Percentiles rank a stretch among this genome's conserved stretches.
Evolutionary conservation across 306 rosid genomes (phyloP).

Genomic region (Trifolium repens): DNA sequence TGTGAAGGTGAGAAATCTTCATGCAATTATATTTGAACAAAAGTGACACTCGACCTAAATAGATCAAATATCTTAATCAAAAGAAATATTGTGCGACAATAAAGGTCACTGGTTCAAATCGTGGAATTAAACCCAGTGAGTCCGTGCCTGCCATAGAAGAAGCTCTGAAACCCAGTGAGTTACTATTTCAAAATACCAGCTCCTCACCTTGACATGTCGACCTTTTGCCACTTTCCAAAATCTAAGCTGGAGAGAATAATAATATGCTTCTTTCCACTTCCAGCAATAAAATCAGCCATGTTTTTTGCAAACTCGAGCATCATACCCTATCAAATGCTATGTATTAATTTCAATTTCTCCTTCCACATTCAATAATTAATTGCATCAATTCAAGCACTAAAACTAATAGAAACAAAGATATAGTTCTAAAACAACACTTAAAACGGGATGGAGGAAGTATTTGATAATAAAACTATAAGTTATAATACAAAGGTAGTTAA

Average conservation of each 20-base stretch:
- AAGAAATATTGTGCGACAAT: neutral
- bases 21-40: constrained; percentile 14
- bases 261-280: constrained; percentile 75
- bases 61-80: constrained; percentile 11
- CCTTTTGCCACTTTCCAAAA: constrained; percentile 84
- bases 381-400: constrained; percentile 6
- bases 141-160: neutral
- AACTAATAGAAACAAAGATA: constrained; percentile 26
- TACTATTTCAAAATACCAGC: constrained; percentile 7
- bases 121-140: neutral
- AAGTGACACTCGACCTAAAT: neutral
- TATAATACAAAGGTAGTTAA: too few relatives aligned
- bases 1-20: constrained; percentile 14
- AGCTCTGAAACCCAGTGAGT: neutral
- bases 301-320: constrained; percentile 76
- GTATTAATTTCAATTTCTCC: constrained; percentile 33
- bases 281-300: constrained; percentile 70
- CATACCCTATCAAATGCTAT: constrained; percentile 62
- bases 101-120: neutral
- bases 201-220: constrained; percentile 81
- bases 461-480: constrained; percentile 7
- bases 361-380: constrained; percentile 12
- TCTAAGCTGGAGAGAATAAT: constrained; percentile 88
- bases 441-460: neutral
- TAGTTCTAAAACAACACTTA: constrained; percentile 3